Evolutionary conservation across 2,329 filamentous ascomycete species (phyloP).

Genomic region (Coccinonectria pachysandricola): DNA sequence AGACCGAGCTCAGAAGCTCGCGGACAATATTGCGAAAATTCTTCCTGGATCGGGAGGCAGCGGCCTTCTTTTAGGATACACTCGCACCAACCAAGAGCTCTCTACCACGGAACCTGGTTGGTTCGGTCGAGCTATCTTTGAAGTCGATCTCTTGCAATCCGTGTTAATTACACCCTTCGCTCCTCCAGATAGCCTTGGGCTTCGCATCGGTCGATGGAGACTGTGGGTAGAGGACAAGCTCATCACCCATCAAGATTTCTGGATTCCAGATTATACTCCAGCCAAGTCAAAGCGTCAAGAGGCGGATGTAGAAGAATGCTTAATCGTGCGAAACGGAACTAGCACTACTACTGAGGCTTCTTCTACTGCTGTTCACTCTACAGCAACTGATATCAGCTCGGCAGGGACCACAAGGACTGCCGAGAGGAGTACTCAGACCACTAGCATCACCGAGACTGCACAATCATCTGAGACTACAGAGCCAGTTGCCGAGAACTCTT

Average conservation of each 20-base stretch:
- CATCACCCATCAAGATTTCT: conserved; percentile 8
- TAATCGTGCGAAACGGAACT: conserved; percentile 1
- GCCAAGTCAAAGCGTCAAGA: conserved; percentile 5
- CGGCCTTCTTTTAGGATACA: conserved; percentile 6
- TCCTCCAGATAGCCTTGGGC: conserved; percentile 1
- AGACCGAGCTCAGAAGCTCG: conserved; percentile 3
- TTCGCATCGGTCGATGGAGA: conserved; percentile 8
- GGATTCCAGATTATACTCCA: not conserved
- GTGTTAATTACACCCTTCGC: conserved; percentile 1
- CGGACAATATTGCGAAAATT: conserved; percentile 1
- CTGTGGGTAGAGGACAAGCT: conserved; percentile 12
- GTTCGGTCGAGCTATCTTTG: conserved; percentile 6
- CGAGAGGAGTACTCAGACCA: too few relatives aligned
- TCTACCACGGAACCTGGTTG: conserved; percentile 2
- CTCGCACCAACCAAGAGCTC: conserved; percentile 1
- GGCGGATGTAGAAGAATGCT: conserved; percentile 2
- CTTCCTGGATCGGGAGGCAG: conserved; percentile 6
- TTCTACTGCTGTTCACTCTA: conserved; percentile 1
- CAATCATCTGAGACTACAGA: conserved; percentile 1
- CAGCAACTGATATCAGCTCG: too few relatives aligned
- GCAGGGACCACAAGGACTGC: too few relatives aligned
- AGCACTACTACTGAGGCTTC: conserved; percentile 1
- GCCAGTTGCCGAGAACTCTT: not conserved
- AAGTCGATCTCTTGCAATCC: conserved; percentile 7
- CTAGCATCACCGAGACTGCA: not conserved